Evolutionary conservation across 441 rosid genomes (phyloP), one percentile per base, ranked within the genome.

Genomic region (Erodium trifolium): DNA sequence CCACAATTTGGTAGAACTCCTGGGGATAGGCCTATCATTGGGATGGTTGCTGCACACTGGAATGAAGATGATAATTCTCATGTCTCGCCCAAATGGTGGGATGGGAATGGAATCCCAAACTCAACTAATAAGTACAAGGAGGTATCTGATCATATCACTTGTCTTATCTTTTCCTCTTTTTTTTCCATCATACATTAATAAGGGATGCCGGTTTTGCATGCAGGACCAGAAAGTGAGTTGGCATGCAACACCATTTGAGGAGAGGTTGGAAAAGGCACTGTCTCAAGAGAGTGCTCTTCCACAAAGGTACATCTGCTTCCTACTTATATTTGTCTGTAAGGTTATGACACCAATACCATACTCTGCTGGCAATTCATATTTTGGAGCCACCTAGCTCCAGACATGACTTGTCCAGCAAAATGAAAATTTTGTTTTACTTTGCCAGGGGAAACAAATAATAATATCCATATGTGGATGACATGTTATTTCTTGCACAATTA

Each of bases 181-280:
- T 64, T 19, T 1, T 69, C 37, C 67, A 73, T 12, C 67, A 65
- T 59, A 18, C 55, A 47, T 45, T 3, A n/a, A 53, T 17, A 16
- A 68, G 65, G 49, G 14, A 68, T 10, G 59, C 69, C 35, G 53
- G 45, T 57, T 75, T 39, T 69, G 57, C 65, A 78, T 70, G 75
- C 85, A 94, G 99, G 98, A 94, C 76, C 98, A 94, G 76, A 92
- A 88, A 79, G 99, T 94, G 17, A 88, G 88, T 64, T 94, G 97
- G 97, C 99, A 94, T 73, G 99, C 99, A 10, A 92, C 99, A 16
- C 99, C 98, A 47, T 94, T 94, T 43, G 98, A 92, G 68, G 98
- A 88, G 81, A 94, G 99, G 76, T 69, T 94, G 70, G 99, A 94
- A 76, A 94, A 94, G 84, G 99, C 96, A 8, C 76, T 94, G 68